phyloP scores from a whole-genome alignment of 1,284 basidiomycete species.

The Rhodotorula sp. region DNA sequence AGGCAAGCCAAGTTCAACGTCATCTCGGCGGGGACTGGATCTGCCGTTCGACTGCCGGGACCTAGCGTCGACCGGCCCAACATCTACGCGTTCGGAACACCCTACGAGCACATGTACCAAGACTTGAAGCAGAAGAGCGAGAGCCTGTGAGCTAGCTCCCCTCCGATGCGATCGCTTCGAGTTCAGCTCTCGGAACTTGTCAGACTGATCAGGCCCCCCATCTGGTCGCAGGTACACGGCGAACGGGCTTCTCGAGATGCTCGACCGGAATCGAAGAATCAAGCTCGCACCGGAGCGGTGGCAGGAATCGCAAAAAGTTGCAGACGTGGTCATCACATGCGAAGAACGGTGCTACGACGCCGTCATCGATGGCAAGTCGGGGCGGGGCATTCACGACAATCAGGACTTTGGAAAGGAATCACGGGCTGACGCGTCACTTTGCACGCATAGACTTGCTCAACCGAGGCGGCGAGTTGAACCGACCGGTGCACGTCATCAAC shows the following conservation, averaged over 20 bases:
- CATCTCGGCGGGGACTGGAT: constrained; percentile 92
- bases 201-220: background rate
- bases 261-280: constrained; percentile 90
- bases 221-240: constrained; percentile 70
- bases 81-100: constrained; percentile 96
- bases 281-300: constrained; percentile 94
- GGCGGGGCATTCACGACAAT: background rate
- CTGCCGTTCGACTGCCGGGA: constrained; percentile 92
- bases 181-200: background rate
- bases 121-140: constrained; percentile 85
- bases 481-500: constrained; percentile 94
- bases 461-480: constrained; percentile 87
- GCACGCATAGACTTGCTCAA: constrained; percentile 69
- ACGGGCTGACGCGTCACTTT: background rate
- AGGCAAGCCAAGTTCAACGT: constrained; percentile 82
- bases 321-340: constrained; percentile 97
- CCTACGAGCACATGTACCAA: constrained; percentile 93
- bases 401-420: too few species aligned
- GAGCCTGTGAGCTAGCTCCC: constrained; percentile 62
- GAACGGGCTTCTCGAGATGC: constrained; percentile 95
- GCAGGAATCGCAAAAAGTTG: constrained; percentile 83
- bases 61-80: constrained; percentile 97
- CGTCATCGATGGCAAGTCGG: constrained; percentile 89
- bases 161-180: background rate
- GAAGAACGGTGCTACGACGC: constrained; percentile 98